phyloP scores from a whole-genome alignment of 768 basidiomycete species.

The Holtermanniella nyarrowii region DNA sequence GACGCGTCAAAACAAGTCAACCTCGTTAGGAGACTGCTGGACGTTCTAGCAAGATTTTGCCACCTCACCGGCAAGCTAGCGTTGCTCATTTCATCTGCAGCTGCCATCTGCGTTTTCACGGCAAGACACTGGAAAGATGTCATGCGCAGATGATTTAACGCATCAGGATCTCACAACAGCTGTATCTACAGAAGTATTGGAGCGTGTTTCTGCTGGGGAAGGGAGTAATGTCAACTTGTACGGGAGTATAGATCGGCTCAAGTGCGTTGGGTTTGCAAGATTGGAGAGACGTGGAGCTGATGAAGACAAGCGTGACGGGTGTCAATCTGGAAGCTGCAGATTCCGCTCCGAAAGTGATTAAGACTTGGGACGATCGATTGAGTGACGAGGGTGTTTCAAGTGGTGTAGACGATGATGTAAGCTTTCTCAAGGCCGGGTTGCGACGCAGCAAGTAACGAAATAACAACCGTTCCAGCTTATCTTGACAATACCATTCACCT shows the following conservation, averaged over 20 bases:
- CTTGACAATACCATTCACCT: slow-evolving; percentile 37
- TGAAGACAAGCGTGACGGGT: slow-evolving; percentile 30
- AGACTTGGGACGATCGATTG: slow-evolving; percentile 38
- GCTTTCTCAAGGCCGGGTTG: not conserved
- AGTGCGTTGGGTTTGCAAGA: slow-evolving; percentile 21
- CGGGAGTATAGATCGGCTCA: slow-evolving; percentile 35
- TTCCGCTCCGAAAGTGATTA: slow-evolving; percentile 32
- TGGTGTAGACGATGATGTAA: slow-evolving; percentile 39
- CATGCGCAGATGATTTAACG: slow-evolving; percentile 39
- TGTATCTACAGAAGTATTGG: slow-evolving; percentile 27
- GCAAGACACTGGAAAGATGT: too few relatives aligned
- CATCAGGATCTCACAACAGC: slow-evolving; percentile 26
- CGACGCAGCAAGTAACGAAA: not conserved
- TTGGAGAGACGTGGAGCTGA: not conserved
- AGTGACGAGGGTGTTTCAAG: slow-evolving; percentile 28
- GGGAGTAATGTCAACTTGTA: slow-evolving; percentile 39
- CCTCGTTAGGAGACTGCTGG: too few relatives aligned
- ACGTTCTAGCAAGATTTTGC: too few relatives aligned
- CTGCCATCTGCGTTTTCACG: too few relatives aligned
- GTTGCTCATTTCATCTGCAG: too few relatives aligned
- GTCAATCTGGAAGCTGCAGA: slow-evolving; percentile 25
- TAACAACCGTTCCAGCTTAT: slow-evolving; percentile 25
- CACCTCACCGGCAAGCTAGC: too few relatives aligned
- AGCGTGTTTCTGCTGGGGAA: slow-evolving; percentile 33
- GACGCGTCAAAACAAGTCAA: too few relatives aligned